Percentiles rank a stretch among this genome's conserved stretches.
Evolutionary conservation across 2,329 filamentous ascomycete species (phyloP).

Genomic region (Hypoxylon sp.): DNA sequence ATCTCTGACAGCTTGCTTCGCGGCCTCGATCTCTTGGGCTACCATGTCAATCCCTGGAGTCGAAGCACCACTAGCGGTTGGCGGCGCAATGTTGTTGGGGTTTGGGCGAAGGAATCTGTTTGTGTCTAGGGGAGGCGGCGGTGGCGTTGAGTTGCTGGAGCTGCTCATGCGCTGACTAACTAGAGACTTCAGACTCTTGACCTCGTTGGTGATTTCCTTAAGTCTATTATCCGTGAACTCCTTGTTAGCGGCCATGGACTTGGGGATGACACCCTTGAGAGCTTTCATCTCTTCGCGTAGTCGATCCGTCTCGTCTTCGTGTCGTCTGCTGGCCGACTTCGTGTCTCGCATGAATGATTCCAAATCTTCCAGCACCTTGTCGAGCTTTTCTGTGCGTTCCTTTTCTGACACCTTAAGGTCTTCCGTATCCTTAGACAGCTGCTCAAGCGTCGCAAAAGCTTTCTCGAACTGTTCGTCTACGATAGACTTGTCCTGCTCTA

Average conservation of each 20-base stretch:
- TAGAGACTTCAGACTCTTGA: slow-evolving; percentile 91
- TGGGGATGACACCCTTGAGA: slow-evolving; percentile 85
- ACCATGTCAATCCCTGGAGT: slow-evolving; percentile 37
- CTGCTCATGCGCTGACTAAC: slow-evolving; percentile 70
- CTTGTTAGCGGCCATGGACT: slow-evolving; percentile 87
- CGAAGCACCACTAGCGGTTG: slow-evolving; percentile 28
- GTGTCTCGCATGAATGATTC: slow-evolving; percentile 83
- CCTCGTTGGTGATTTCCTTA: slow-evolving; percentile 84
- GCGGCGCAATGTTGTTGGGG: slow-evolving; percentile 23
- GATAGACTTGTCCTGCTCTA: slow-evolving; percentile 91
- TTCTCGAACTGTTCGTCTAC: slow-evolving; percentile 95
- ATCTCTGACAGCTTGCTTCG: slow-evolving; percentile 48
- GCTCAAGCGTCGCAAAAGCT: slow-evolving; percentile 89
- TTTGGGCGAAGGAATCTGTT: slow-evolving; percentile 34
- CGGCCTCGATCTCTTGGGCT: slow-evolving; percentile 44
- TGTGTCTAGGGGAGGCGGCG: slow-evolving; percentile 18
- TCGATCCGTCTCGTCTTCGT: slow-evolving; percentile 87
- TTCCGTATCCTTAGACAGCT: slow-evolving; percentile 89
- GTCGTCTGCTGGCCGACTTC: slow-evolving; percentile 79
- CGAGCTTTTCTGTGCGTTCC: slow-evolving; percentile 82
- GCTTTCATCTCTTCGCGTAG: slow-evolving; percentile 86
- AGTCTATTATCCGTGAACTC: slow-evolving; percentile 82
- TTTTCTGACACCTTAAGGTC: slow-evolving; percentile 87
- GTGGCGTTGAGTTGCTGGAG: slow-evolving; percentile 37
- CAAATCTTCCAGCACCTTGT: slow-evolving; percentile 82